Conservation (phyloP, 2,329 filamentous ascomycete species). For the Diaporthe eres region DNA sequence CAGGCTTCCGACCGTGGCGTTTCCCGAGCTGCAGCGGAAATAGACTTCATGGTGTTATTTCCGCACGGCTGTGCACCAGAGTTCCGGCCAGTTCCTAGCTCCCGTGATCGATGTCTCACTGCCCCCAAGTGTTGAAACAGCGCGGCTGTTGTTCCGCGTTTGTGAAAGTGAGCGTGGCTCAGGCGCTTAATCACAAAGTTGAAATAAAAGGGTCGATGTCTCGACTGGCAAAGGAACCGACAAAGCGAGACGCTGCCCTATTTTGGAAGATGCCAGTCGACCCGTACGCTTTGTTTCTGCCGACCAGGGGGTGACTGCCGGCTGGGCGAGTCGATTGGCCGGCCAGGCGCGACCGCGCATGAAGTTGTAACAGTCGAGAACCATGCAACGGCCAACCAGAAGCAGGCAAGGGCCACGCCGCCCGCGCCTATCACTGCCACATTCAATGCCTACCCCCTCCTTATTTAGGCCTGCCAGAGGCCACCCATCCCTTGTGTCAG, state of each 20-base stretch:
- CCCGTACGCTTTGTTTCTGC: background rate
- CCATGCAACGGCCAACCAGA: slow-evolving; percentile 14
- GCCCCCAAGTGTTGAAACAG: background rate
- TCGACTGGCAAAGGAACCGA: background rate
- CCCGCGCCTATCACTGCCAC: slow-evolving; percentile 21
- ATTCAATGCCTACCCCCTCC: slow-evolving; percentile 18
- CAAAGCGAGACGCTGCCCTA: slow-evolving; percentile 24
- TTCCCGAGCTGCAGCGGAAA: background rate
- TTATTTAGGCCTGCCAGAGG: slow-evolving; percentile 26
- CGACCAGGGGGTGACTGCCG: background rate
- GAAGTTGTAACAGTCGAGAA: slow-evolving; percentile 19
- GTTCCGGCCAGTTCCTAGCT: background rate
- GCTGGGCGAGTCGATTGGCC: slow-evolving; percentile 14
- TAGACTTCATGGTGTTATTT: background rate
- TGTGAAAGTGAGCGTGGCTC: background rate
- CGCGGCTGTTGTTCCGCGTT: background rate
- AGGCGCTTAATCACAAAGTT: background rate
- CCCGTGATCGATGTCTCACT: background rate
- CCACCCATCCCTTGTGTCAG: slow-evolving; percentile 27
- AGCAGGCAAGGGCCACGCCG: slow-evolving; percentile 7
- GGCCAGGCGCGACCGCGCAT: slow-evolving; percentile 18
- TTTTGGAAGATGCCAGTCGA: slow-evolving; percentile 7
- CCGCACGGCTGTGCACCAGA: background rate
- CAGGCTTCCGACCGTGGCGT: too few relatives aligned
- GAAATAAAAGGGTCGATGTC: background rate